phyloP scores from a whole-genome alignment of 1,284 basidiomycete species.

The Pulchroboletus neoregius region DNA sequence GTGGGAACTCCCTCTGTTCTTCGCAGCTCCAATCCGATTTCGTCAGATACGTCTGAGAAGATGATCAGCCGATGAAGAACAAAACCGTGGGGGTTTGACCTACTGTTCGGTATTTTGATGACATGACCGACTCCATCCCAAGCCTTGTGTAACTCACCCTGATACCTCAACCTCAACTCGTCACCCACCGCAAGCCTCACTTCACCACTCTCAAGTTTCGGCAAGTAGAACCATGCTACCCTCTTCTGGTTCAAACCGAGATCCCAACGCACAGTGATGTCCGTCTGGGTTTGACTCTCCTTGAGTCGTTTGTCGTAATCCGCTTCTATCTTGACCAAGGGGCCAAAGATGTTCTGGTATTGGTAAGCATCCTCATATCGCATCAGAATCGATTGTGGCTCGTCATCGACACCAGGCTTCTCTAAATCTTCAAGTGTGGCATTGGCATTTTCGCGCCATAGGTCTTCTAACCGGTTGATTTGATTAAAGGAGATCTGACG shows the following conservation, averaged over 20 bases:
- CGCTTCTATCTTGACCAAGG: conserved; percentile 98
- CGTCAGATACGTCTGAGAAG: conserved; percentile 86
- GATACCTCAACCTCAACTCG: conserved; percentile 87
- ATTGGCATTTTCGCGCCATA: conserved; percentile 95
- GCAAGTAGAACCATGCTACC: conserved; percentile 94
- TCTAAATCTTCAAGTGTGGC: conserved; percentile 96
- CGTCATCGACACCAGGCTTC: conserved; percentile 94
- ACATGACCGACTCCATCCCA: conserved; percentile 99
- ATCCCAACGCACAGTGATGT: conserved; percentile 96
- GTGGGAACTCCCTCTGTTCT: conserved; percentile 92
- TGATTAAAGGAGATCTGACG: conserved; percentile 95
- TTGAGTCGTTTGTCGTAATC: conserved; percentile 98
- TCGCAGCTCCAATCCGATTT: conserved; percentile 92
- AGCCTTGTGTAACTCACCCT: conserved; percentile 82
- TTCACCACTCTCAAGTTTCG: conserved; percentile 97
- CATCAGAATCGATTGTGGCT: conserved; percentile 86
- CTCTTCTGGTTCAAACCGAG: conserved; percentile 97
- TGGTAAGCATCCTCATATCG: conserved; percentile 99
- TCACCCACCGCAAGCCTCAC: conserved; percentile 96
- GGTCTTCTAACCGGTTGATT: conserved; percentile 95
- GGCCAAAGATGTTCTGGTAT: conserved; percentile 99
- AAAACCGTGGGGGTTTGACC: conserved; percentile 24
- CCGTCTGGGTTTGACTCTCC: conserved; percentile 97
- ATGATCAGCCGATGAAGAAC: conserved; percentile 18
- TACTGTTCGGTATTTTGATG: conserved; percentile 99